Percentiles rank a stretch among this genome's conserved stretches.
Evolutionary conservation across 164 flowering plant genomes (phyloP).

Genomic region (Aristolochia contorta): DNA sequence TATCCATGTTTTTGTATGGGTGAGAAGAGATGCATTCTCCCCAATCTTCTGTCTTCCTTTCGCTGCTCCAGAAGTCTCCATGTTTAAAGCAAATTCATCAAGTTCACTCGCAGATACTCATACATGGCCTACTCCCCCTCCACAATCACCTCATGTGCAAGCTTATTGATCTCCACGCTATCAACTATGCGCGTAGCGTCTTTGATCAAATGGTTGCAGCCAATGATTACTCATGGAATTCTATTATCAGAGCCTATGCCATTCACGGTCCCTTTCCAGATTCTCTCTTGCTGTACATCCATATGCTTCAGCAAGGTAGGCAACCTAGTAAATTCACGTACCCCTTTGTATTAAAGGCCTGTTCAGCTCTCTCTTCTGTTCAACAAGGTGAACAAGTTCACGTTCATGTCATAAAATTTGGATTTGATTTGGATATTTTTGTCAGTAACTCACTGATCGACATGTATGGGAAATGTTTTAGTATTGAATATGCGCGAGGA

Average conservation of each 20-base stretch:
- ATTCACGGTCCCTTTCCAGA: conserved; percentile 10
- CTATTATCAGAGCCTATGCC: conserved; percentile 19
- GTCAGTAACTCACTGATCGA: conserved; percentile 7
- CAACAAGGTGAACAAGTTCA: conserved; percentile 6
- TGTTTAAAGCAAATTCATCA: conserved; percentile 16
- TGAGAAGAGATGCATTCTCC: not conserved
- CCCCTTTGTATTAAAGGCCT: conserved; percentile 24
- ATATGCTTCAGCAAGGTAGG: conserved; percentile 16
- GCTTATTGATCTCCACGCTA: conserved; percentile 14
- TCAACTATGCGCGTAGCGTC: conserved; percentile 17
- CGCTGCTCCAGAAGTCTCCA: conserved; percentile 8
- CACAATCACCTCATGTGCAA: conserved; percentile 16
- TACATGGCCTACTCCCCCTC: conserved; percentile 13
- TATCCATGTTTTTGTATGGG: not conserved
- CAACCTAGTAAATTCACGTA: conserved; percentile 25
- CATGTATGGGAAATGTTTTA: conserved; percentile 19
- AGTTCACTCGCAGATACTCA: conserved; percentile 17
- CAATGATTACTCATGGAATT: conserved; percentile 22
- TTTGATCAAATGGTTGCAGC: conserved; percentile 18
- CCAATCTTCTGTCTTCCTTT: conserved; percentile 6
- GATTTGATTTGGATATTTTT: conserved; percentile 6
- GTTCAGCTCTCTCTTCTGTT: conserved; percentile 13
- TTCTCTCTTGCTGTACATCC: conserved; percentile 13
- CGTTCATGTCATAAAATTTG: conserved; percentile 9
- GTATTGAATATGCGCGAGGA: conserved; percentile 9